Percentiles rank a stretch among this genome's conserved stretches.
Evolutionary conservation across 371 early-diverging fungal genomes (phyloP).

Genomic region (Mucor lusitanicus): DNA sequence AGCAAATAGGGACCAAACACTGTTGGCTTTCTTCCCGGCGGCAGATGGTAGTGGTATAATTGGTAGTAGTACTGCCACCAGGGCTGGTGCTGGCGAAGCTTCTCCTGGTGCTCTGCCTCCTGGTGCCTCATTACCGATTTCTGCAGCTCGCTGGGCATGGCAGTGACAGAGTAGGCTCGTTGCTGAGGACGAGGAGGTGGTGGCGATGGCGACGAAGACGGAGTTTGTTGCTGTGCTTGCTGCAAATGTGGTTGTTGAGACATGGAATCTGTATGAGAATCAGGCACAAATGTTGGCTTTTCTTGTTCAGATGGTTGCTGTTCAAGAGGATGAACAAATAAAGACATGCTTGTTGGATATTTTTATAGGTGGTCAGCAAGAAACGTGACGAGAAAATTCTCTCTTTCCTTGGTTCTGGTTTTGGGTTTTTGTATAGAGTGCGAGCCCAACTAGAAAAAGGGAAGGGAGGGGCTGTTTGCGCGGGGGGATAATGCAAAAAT

Average conservation of each 20-base stretch:
- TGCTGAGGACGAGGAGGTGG: conserved; percentile 24
- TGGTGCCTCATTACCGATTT: conserved; percentile 32
- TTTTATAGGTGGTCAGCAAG: conserved; percentile 5
- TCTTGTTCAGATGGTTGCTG: conserved; percentile 5
- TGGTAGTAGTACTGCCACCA: conserved; percentile 54
- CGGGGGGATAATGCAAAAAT: background rate
- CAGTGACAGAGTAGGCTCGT: conserved; percentile 48
- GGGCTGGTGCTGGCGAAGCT: conserved; percentile 31
- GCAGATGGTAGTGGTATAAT: conserved; percentile 46
- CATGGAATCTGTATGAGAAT: background rate
- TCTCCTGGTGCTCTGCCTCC: conserved; percentile 36
- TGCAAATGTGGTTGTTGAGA: background rate
- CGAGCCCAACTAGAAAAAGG: conserved; percentile 1
- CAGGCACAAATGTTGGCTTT: background rate
- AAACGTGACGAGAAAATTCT: conserved; percentile 7
- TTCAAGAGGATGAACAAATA: conserved; percentile 25
- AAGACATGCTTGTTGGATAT: conserved; percentile 20
- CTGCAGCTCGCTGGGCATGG: conserved; percentile 42
- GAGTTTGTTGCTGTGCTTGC: conserved; percentile 18
- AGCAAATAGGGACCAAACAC: conserved; percentile 95
- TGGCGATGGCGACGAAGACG: conserved; percentile 6
- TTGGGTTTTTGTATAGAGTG: conserved; percentile 3
- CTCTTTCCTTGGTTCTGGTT: background rate
- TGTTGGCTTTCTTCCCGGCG: conserved; percentile 52
- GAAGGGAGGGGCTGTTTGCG: background rate